Evolutionary conservation across 768 basidiomycete genomes (phyloP).

Genomic region (Trametes gibbosa): DNA sequence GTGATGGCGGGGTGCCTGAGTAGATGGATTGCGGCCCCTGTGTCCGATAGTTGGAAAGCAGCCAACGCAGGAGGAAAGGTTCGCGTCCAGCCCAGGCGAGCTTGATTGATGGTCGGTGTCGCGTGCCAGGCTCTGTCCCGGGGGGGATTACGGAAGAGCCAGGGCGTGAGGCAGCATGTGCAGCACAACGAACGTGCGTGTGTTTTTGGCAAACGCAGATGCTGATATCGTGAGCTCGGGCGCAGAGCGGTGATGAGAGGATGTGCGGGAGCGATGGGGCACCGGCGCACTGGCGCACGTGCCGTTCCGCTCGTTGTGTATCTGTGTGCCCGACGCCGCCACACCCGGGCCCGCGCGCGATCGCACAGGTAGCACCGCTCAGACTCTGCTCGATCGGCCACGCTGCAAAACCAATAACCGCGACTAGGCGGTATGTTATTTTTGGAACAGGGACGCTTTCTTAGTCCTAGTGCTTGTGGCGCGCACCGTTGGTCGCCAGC

Average conservation of each 20-base stretch:
- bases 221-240: background rate
- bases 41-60: background rate
- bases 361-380: background rate
- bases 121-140: background rate
- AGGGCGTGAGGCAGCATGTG: background rate
- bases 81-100: background rate
- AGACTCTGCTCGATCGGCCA: background rate
- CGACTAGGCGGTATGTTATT: background rate
- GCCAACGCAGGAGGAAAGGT: background rate
- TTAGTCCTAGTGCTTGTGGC: too few relatives aligned
- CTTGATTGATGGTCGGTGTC: slow-evolving; percentile 1
- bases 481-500: too few relatives aligned
- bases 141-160: background rate
- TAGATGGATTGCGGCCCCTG: too few relatives aligned
- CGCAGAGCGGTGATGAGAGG: background rate
- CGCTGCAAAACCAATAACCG: background rate
- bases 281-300: background rate
- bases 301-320: background rate
- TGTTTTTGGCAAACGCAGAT: background rate
- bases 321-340: background rate
- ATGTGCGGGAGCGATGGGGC: background rate
- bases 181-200: slow-evolving; percentile 6
- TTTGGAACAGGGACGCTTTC: background rate
- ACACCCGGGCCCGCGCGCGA: background rate
- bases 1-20: background rate